Evolutionary conservation across 257 asterid genomes (phyloP), one percentile per base, ranked within the genome.

Genomic region (Gardenia jasminoides): DNA sequence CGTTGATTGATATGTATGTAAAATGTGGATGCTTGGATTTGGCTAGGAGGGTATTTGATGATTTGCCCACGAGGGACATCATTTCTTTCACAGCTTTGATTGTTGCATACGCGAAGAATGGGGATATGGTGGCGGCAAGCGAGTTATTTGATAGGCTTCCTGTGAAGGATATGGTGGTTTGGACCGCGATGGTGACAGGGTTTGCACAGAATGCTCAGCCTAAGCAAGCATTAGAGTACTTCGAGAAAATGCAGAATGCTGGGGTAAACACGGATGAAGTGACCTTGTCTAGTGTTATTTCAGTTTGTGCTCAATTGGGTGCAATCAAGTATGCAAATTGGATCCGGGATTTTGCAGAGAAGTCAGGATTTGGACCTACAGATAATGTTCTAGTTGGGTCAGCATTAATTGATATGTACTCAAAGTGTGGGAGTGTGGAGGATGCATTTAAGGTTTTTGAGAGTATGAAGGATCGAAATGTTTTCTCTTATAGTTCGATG

Each of bases 111-210:
- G 81, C 93, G 0, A 94, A 91, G 79, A 68, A 50, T 30, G 97
- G 97, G 67, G 86, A 88, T 47, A 90, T 93, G 90, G 84, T 4
- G 65, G 77, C 78, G 31, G 98, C 96, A 10, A 50, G 64, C 20
- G 89, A 84, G 81, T n/a, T 94, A 83, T 94, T 94, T 84, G 70
- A 70, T 67, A n/a, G 59, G 10, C 39, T 88, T 81, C 92, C 91
- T 13, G 84, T 64, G 79, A 91, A 91, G 86, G 99, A 90, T 76
- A 86, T 87, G 89, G 91, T 93, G 83, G 93, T 92, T 0, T 94
- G 99, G 97, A 94, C 97, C 0, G 88, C 97, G 0, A 88, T 92
- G 94, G 93, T 94, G 80, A 87, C 96, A 7, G 97, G 98, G 24
- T 91, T 87, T 61, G 96, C 89, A 0, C 92, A 86, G 69, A 92